Percentiles rank a stretch among this genome's conserved stretches.
phyloP scores from a whole-genome alignment of 768 basidiomycete species.

The Tulasnella sp. region DNA sequence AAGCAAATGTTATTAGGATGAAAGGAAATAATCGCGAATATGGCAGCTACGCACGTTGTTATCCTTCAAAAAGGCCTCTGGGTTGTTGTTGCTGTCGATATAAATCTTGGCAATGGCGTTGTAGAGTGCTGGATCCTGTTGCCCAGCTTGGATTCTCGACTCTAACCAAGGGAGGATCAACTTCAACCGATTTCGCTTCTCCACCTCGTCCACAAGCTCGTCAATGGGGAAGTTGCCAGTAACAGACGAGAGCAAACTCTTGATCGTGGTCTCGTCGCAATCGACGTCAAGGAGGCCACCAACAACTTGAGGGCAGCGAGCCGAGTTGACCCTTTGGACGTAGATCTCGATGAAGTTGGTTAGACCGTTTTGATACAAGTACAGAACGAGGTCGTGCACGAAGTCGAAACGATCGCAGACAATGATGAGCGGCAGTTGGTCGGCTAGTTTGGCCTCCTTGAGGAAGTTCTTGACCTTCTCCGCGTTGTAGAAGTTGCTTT shows the following conservation, averaged over 20 bases:
- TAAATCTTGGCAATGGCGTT: constrained; percentile 98
- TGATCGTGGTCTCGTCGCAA: constrained; percentile 93
- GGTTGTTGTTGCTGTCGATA: constrained; percentile 98
- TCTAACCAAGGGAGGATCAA: constrained; percentile 97
- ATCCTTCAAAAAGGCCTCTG: constrained; percentile 94
- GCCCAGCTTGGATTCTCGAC: constrained; percentile 82
- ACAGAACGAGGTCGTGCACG: constrained; percentile 96
- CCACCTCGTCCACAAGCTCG: constrained; percentile 94
- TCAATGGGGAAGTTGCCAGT: constrained; percentile 97
- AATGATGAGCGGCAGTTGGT: constrained; percentile 97
- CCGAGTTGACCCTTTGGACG: constrained; percentile 95
- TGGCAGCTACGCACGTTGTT: constrained; percentile 62
- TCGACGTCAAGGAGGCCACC: constrained; percentile 96
- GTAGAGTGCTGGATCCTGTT: constrained; percentile 86
- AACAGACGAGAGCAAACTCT: constrained; percentile 84
- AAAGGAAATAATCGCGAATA: background rate
- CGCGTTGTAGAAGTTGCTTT: constrained; percentile 94
- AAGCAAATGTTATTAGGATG: constrained; percentile 16
- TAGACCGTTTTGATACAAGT: constrained; percentile 94
- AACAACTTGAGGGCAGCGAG: constrained; percentile 91
- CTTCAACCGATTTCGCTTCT: constrained; percentile 91
- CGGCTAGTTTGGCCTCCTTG: constrained; percentile 92
- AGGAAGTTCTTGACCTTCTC: constrained; percentile 99
- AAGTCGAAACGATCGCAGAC: constrained; percentile 99
- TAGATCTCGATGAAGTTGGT: constrained; percentile 99